These are phyloP conservation scores for Cupressus sempervirens DNA, from an alignment of 75 land plant species.

Conservation along the genomic window DNA sequence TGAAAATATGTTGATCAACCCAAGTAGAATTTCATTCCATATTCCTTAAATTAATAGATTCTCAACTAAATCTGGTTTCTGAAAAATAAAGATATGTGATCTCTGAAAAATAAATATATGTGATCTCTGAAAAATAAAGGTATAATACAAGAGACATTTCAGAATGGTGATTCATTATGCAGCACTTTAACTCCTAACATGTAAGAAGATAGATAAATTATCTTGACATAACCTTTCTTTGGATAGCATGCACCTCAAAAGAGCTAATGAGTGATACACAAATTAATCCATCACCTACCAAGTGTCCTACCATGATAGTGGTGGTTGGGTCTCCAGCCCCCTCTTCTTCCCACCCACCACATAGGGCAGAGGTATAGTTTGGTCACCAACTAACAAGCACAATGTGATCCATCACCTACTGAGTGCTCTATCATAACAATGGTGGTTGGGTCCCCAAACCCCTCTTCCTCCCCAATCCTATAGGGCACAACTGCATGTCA, in stretches of 20 bases:
- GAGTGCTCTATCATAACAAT: no score
- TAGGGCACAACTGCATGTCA: no score
- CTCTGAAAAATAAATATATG: no score
- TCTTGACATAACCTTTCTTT: neutral
- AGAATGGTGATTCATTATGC: no score
- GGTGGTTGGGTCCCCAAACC: no score
- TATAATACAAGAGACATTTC: no score
- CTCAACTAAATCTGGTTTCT: neutral
- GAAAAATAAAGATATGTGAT: neutral
- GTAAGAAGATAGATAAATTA: neutral
- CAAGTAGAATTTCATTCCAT: neutral
- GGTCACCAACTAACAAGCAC: neutral
- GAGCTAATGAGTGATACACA: neutral
- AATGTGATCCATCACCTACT: neutral
- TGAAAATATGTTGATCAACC: neutral
- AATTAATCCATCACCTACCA: neutral
- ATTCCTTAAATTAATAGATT: neutral
- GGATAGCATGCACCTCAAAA: neutral
- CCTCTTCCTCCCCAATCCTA: no score
- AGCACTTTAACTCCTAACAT: neutral
- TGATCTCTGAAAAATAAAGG: no score
- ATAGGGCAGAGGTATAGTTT: no score
- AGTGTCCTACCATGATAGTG: no score
- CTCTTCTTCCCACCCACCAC: no score
- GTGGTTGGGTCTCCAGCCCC: no score